These are phyloP conservation scores for Sporisorium iseilematis-ciliati DNA, from an alignment of 1,284 basidiomycete genomes.

Conservation along the genomic window DNA sequence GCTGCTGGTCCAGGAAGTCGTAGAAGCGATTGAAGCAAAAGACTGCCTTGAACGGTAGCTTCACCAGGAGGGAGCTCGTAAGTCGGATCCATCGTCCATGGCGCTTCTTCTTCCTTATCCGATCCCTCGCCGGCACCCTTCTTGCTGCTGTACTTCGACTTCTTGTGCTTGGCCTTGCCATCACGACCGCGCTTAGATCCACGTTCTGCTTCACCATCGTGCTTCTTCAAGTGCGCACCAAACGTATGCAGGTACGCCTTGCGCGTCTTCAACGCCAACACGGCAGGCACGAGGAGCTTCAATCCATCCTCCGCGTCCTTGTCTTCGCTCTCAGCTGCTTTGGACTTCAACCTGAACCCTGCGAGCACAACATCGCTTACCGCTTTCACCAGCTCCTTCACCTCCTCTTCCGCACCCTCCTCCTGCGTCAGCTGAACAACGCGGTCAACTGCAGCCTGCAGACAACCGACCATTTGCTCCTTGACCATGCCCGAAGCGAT, in stretches of 20 bases:
- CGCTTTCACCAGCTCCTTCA: slow-evolving; percentile 24
- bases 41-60: slow-evolving; percentile 58
- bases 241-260: slow-evolving; percentile 49
- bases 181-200: slow-evolving; percentile 27
- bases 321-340: not conserved
- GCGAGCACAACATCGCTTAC: slow-evolving; percentile 28
- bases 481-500: slow-evolving; percentile 40
- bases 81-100: slow-evolving; percentile 32
- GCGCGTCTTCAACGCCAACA: slow-evolving; percentile 44
- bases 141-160: slow-evolving; percentile 13
- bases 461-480: slow-evolving; percentile 39
- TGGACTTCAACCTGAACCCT: slow-evolving; percentile 26
- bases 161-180: slow-evolving; percentile 30
- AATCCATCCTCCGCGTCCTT: slow-evolving; percentile 15
- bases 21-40: slow-evolving; percentile 60
- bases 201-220: slow-evolving; percentile 10
- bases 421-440: slow-evolving; percentile 13
- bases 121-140: slow-evolving; percentile 9
- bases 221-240: slow-evolving; percentile 18
- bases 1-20: slow-evolving; percentile 44
- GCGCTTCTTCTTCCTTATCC: slow-evolving; percentile 15
- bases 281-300: slow-evolving; percentile 39
- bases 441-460: slow-evolving; percentile 37
- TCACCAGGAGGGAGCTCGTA: slow-evolving; percentile 18
- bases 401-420: slow-evolving; percentile 2